Evolutionary conservation across 2,329 filamentous ascomycete genomes (phyloP).

Genomic region (Fusarium palustre): DNA sequence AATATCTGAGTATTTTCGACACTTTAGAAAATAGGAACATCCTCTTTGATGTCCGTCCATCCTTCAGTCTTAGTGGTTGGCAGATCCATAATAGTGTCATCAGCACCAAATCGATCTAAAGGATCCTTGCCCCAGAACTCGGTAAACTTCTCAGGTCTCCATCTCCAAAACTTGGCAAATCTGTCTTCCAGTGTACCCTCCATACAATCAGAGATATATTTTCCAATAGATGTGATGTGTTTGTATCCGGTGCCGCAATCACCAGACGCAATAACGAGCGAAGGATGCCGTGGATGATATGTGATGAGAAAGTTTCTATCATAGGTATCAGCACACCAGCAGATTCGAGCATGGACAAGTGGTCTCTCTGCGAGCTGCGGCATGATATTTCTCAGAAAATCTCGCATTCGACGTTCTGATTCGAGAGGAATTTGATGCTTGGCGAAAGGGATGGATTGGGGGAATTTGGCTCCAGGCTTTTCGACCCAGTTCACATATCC

Average conservation of each 20-base stretch:
- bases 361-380: slow-evolving; percentile 27
- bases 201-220: slow-evolving; percentile 25
- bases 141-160: slow-evolving; percentile 21
- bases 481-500: slow-evolving; percentile 34
- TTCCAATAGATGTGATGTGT: slow-evolving; percentile 33
- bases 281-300: slow-evolving; percentile 26
- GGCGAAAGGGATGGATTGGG: slow-evolving; percentile 25
- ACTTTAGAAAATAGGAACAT: rapidly evolving
- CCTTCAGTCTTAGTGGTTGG: neutral
- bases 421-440: slow-evolving; percentile 31
- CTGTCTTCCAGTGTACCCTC: slow-evolving; percentile 14
- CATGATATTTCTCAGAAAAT: slow-evolving; percentile 21
- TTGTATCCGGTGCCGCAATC: slow-evolving; percentile 28
- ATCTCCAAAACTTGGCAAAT: slow-evolving; percentile 28
- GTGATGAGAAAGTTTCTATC: slow-evolving; percentile 36
- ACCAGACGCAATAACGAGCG: slow-evolving; percentile 31
- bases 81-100: slow-evolving; percentile 12
- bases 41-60: slow-evolving; percentile 10
- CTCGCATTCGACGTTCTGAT: slow-evolving; percentile 19
- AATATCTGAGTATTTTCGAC: no score
- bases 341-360: slow-evolving; percentile 29
- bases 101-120: slow-evolving; percentile 31
- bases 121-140: slow-evolving; percentile 29
- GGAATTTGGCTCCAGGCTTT: neutral
- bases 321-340: slow-evolving; percentile 34